Percentiles rank a stretch among this genome's conserved stretches.
Evolutionary conservation across 2,329 filamentous ascomycete species (phyloP).

Genomic region (Aspergillus novofumigatus): DNA sequence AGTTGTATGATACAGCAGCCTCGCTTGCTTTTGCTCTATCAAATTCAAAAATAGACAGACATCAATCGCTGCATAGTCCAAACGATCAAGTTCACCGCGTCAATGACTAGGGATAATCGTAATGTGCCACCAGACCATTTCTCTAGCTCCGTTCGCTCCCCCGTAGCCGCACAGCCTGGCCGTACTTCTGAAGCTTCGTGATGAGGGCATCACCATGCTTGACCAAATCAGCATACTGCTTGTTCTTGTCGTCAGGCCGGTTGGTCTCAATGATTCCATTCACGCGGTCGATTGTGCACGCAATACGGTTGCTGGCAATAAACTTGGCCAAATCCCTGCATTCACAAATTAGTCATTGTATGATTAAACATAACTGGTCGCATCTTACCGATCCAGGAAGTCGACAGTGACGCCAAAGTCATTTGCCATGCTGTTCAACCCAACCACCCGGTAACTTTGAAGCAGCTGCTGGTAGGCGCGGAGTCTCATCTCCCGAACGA

Average conservation of each 20-base stretch:
- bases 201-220: slow-evolving; percentile 97
- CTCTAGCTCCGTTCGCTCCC: slow-evolving; percentile 82
- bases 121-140: neutral
- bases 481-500: slow-evolving; percentile 95
- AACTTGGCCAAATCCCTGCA: slow-evolving; percentile 88
- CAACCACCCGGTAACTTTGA: slow-evolving; percentile 94
- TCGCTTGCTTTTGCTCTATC: slow-evolving; percentile 19
- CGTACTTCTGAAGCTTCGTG: slow-evolving; percentile 98
- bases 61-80: neutral
- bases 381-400: slow-evolving; percentile 80
- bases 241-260: slow-evolving; percentile 97
- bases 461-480: slow-evolving; percentile 94
- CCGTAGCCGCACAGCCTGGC: slow-evolving; percentile 87
- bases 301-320: slow-evolving; percentile 88
- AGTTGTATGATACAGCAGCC: slow-evolving; percentile 22
- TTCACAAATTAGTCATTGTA: slow-evolving; percentile 14
- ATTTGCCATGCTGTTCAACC: slow-evolving; percentile 93
- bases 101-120: neutral
- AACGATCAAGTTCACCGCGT: neutral
- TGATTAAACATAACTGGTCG: neutral
- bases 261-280: slow-evolving; percentile 98
- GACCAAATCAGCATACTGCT: slow-evolving; percentile 97
- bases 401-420: slow-evolving; percentile 97
- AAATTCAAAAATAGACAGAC: slow-evolving; percentile 1
- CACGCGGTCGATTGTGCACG: slow-evolving; percentile 96